Evolutionary conservation across 1,284 basidiomycete species (phyloP).

Genomic region (Fomitiporia mediterranea): DNA sequence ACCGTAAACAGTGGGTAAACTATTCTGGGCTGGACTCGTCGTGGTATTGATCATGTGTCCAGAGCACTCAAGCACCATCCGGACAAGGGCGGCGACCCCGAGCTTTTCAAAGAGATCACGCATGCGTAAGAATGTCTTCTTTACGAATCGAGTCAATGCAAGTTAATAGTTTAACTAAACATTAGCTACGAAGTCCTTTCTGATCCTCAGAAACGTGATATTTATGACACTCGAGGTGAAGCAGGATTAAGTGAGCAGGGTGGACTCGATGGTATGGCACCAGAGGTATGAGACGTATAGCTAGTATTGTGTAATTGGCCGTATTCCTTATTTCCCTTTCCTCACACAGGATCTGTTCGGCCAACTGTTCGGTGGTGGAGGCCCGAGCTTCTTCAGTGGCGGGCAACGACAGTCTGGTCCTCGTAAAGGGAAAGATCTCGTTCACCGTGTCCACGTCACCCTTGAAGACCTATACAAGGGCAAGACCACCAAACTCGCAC

Average conservation of each 20-base stretch:
- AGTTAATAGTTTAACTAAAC: conserved; percentile 16
- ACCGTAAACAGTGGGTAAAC: conserved; percentile 77
- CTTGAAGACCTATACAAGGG: conserved; percentile 99
- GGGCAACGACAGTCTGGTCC: conserved; percentile 74
- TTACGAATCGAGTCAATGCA: conserved; percentile 12
- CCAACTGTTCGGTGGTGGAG: conserved; percentile 86
- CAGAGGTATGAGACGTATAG: conserved; percentile 54
- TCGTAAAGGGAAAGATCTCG: conserved; percentile 97
- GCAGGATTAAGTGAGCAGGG: conserved; percentile 87
- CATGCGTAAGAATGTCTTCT: conserved; percentile 67
- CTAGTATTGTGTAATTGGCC: too few species aligned
- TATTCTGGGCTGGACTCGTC: conserved; percentile 11
- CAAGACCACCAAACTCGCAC: conserved; percentile 96
- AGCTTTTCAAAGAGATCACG: conserved; percentile 96
- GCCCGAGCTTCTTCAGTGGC: conserved; percentile 49
- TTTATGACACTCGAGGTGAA: conserved; percentile 94
- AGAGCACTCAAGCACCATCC: conserved; percentile 91
- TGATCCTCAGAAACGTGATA: conserved; percentile 77
- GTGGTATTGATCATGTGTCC: conserved; percentile 24
- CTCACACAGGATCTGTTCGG: conserved; percentile 86
- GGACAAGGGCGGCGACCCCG: conserved; percentile 96
- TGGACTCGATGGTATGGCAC: conserved; percentile 95
- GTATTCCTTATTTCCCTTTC: conserved; percentile 13
- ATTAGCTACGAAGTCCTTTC: conserved; percentile 89
- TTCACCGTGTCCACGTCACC: conserved; percentile 93